Evolutionary conservation across 164 flowering plant species (phyloP).

Genomic region (Magnolia changhungtana): DNA sequence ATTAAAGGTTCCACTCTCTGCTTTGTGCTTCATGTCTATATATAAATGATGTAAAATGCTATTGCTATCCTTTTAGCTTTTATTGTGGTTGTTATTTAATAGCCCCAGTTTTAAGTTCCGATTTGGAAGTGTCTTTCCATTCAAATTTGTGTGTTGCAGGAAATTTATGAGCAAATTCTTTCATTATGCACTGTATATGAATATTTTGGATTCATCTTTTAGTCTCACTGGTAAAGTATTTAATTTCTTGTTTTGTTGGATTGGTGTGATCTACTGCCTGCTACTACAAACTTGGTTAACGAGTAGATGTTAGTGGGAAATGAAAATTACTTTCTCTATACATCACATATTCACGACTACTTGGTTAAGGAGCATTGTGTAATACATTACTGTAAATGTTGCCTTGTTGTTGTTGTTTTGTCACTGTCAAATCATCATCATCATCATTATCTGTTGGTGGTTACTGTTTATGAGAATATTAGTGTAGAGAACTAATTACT

Average conservation of each 20-base stretch:
- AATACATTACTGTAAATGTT: background rate
- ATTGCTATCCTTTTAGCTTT: too few species aligned
- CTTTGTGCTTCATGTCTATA: background rate
- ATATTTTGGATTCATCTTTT: background rate
- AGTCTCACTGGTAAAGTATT: background rate
- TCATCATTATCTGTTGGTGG: background rate
- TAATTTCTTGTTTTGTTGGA: background rate
- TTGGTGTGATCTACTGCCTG: background rate
- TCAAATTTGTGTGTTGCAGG: background rate
- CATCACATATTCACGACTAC: too few species aligned
- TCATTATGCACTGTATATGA: background rate
- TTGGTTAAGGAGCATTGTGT: too few species aligned
- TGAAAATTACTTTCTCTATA: too few species aligned
- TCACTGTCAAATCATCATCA: too few species aligned
- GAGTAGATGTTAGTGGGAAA: background rate
- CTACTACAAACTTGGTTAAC: background rate
- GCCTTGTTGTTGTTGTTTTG: background rate
- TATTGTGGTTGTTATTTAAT: background rate
- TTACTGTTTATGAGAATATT: background rate
- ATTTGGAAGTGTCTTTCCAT: background rate
- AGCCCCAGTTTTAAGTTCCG: background rate
- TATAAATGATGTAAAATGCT: background rate
- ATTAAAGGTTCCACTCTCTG: constrained; percentile 45
- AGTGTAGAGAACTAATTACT: too few species aligned
- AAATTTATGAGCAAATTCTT: background rate